Percentiles rank a stretch among this genome's conserved stretches.
Conservation (phyloP, 805 yeast genomes). For the Suhomyces xylopsoci region DNA sequence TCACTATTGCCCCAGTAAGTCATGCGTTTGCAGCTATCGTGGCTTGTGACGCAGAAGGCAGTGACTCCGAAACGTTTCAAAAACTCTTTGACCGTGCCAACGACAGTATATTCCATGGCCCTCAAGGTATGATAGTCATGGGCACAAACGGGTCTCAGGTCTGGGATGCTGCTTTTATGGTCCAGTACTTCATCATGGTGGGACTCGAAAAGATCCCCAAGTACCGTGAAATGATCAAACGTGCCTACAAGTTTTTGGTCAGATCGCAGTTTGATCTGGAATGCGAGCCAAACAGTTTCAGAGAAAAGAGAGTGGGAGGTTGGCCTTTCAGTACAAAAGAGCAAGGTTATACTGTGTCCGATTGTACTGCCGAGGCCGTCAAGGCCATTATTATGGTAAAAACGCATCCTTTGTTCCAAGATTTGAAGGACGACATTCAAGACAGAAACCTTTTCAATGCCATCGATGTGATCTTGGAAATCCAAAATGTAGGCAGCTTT, state of each 20-base stretch:
- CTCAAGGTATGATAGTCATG: conserved; percentile 88
- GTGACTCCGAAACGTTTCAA: conserved; percentile 56
- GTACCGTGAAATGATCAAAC: conserved; percentile 59
- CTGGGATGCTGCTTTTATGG: conserved; percentile 92
- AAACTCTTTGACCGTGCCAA: conserved; percentile 57
- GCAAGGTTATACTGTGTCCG: conserved; percentile 96
- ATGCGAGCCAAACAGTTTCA: conserved; percentile 69
- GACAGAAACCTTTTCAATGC: conserved; percentile 58
- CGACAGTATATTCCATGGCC: conserved; percentile 80
- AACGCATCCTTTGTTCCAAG: conserved; percentile 51
- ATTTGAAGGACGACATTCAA: conserved; percentile 50
- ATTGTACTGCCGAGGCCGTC: conserved; percentile 93
- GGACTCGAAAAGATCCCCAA: conserved; percentile 72
- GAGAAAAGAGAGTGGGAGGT: conserved; percentile 84
- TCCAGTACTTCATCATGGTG: conserved; percentile 77
- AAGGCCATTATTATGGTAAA: conserved; percentile 93
- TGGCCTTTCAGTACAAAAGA: conserved; percentile 96
- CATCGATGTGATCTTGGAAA: conserved; percentile 66
- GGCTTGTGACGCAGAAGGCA: conserved; percentile 66
- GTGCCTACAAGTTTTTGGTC: conserved; percentile 67
- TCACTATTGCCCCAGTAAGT: conserved; percentile 92
- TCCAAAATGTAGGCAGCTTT: conserved; percentile 77
- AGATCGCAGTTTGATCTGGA: conserved; percentile 84
- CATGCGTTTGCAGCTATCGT: conserved; percentile 81
- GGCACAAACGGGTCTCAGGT: conserved; percentile 98